Evolutionary conservation across 2,329 filamentous ascomycete genomes (phyloP).

Genomic region (Fonsecaea nubica): DNA sequence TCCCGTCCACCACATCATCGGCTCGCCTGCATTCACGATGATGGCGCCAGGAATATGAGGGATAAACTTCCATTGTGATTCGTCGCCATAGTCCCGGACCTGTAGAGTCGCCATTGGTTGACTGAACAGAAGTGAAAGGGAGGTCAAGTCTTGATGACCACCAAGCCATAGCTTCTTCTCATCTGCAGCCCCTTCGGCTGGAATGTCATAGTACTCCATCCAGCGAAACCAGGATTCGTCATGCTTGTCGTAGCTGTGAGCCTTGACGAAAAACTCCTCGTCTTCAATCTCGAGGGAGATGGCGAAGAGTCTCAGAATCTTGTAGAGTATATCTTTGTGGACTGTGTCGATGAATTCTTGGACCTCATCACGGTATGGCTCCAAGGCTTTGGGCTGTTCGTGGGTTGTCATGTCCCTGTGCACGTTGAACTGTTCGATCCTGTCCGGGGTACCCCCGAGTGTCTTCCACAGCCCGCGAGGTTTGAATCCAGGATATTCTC

Average conservation of each 20-base stretch:
- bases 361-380: constrained; percentile 61
- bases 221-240: constrained; percentile 68
- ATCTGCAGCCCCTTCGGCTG: constrained; percentile 50
- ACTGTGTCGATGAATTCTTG: constrained; percentile 58
- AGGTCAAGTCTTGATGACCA: constrained; percentile 64
- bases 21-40: constrained; percentile 60
- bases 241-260: constrained; percentile 64
- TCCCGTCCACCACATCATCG: constrained; percentile 57
- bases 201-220: constrained; percentile 62
- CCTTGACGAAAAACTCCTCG: constrained; percentile 62
- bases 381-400: constrained; percentile 16
- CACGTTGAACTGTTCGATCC: constrained; percentile 29
- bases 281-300: constrained; percentile 66
- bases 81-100: constrained; percentile 57
- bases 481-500: constrained; percentile 65
- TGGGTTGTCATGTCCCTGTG: constrained; percentile 17
- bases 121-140: constrained; percentile 63
- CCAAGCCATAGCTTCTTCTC: constrained; percentile 56
- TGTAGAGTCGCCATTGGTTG: constrained; percentile 65
- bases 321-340: constrained; percentile 28
- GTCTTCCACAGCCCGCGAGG: constrained; percentile 51
- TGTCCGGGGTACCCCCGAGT: constrained; percentile 8
- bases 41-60: constrained; percentile 58
- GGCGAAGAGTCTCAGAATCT: constrained; percentile 65
- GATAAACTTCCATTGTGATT: constrained; percentile 59